A percentile compares a stretch with the other conserved stretches of the same genome.
phyloP scores from a whole-genome alignment of 768 basidiomycete species.

The Boletus vermiculosoides region DNA sequence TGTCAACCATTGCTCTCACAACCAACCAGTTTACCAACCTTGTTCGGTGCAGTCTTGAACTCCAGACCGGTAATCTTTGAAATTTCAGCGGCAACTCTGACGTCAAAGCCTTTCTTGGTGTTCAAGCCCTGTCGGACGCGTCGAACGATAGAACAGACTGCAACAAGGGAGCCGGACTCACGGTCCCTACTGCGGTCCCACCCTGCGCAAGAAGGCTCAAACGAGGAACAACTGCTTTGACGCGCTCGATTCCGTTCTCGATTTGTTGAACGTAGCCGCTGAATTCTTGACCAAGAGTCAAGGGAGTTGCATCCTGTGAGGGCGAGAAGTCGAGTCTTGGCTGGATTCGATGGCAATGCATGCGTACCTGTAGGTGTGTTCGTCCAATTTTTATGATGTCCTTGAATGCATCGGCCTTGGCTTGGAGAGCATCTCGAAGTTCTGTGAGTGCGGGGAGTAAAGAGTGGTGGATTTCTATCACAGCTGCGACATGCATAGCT shows the following conservation, averaged over 20 bases:
- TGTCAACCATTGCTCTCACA: slow-evolving; percentile 3
- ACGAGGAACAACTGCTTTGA: slow-evolving; percentile 79
- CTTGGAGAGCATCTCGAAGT: slow-evolving; percentile 79
- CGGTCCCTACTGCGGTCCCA: slow-evolving; percentile 97
- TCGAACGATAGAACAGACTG: slow-evolving; percentile 5
- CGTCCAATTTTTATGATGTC: slow-evolving; percentile 98
- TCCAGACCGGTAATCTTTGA: slow-evolving; percentile 86
- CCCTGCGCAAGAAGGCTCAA: slow-evolving; percentile 92
- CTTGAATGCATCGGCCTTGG: slow-evolving; percentile 80
- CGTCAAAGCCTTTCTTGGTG: slow-evolving; percentile 95
- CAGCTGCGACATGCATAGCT: slow-evolving; percentile 97
- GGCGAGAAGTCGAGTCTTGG: slow-evolving; percentile 1
- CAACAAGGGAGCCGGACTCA: slow-evolving; percentile 37
- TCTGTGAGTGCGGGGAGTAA: slow-evolving; percentile 85
- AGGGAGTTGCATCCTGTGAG: slow-evolving; percentile 87
- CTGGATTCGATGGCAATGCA: not conserved
- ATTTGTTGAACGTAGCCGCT: slow-evolving; percentile 97
- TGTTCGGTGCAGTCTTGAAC: slow-evolving; percentile 98
- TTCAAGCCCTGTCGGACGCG: slow-evolving; percentile 73
- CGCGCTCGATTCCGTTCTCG: slow-evolving; percentile 83
- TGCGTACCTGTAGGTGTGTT: slow-evolving; percentile 80
- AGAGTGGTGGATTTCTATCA: slow-evolving; percentile 75
- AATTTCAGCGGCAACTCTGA: slow-evolving; percentile 88
- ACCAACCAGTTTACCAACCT: slow-evolving; percentile 47
- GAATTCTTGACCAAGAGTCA: slow-evolving; percentile 98